Evolutionary conservation across 1,139 yeast genomes (phyloP).

Genomic region (Lodderomyces theae): DNA sequence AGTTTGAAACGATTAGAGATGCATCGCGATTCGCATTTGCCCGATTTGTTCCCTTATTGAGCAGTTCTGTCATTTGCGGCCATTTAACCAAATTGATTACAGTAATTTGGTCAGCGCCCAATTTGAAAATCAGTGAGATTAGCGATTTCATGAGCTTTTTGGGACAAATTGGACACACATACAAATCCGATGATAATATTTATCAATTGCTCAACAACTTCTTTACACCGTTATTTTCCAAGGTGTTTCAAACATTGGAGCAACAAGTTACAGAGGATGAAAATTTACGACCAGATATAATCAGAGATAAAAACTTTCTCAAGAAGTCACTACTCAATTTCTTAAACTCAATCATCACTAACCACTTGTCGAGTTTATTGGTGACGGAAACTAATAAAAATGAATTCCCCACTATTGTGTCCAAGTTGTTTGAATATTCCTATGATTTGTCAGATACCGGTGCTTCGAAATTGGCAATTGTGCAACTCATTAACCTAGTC

Average conservation of each 20-base stretch:
- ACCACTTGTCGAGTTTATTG: constrained; percentile 76
- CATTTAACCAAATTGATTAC: constrained; percentile 74
- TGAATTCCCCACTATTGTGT: constrained; percentile 61
- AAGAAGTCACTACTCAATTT: constrained; percentile 71
- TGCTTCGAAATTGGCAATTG: constrained; percentile 66
- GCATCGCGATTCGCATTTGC: constrained; percentile 86
- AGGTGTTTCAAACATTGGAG: constrained; percentile 56
- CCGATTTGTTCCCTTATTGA: constrained; percentile 73
- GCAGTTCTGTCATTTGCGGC: constrained; percentile 35
- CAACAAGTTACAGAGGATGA: constrained; percentile 20
- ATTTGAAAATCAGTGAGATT: constrained; percentile 62
- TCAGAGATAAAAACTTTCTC: constrained; percentile 58
- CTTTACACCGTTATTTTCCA: constrained; percentile 68
- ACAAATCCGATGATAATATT: constrained; percentile 62
- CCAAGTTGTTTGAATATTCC: constrained; percentile 64
- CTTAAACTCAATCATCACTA: constrained; percentile 66
- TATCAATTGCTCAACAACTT: constrained; percentile 73
- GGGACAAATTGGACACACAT: constrained; percentile 83
- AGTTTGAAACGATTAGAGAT: constrained; percentile 71
- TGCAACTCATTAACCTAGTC: constrained; percentile 66
- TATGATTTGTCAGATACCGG: constrained; percentile 53
- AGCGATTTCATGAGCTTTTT: constrained; percentile 80
- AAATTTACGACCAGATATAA: constrained; percentile 44
- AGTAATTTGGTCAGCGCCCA: constrained; percentile 65
- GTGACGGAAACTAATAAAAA: constrained; percentile 64